A percentile compares a stretch with the other conserved stretches of the same genome.
These are phyloP conservation scores for Chamaecrista fasciculata DNA, from an alignment of 306 rosid species.

Conservation along the genomic window DNA sequence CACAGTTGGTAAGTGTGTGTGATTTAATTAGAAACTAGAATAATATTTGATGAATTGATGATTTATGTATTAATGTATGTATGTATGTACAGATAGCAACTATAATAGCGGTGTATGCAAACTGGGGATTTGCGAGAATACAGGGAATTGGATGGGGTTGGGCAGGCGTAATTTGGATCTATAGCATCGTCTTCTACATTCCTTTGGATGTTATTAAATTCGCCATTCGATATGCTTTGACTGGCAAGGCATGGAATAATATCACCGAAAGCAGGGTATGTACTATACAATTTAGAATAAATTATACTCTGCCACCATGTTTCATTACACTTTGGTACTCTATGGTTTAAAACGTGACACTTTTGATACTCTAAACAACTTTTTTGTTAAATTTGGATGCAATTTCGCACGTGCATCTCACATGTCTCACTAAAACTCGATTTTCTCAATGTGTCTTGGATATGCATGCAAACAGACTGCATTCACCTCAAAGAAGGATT, in stretches of 20 bases:
- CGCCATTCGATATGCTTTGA: conserved; percentile 62
- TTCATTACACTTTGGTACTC: too few relatives aligned
- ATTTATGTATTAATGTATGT: too few relatives aligned
- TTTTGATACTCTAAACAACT: too few relatives aligned
- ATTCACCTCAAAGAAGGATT: conserved; percentile 77
- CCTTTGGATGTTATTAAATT: conserved; percentile 75
- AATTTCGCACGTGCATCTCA: too few relatives aligned
- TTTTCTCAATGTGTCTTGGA: background rate
- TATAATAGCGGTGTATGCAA: conserved; percentile 67
- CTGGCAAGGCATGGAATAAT: conserved; percentile 84
- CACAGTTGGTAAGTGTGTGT: conserved; percentile 64
- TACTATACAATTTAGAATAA: too few relatives aligned
- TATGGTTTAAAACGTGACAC: too few relatives aligned
- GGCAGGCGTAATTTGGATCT: conserved; percentile 89
- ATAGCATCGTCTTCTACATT: conserved; percentile 64
- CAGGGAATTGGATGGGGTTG: conserved; percentile 90
- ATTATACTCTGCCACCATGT: too few relatives aligned
- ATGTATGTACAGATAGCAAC: conserved; percentile 44
- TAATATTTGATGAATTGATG: too few relatives aligned
- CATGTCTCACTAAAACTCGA: too few relatives aligned
- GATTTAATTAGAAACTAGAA: too few relatives aligned
- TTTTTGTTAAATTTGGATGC: too few relatives aligned
- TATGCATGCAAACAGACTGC: conserved; percentile 43
- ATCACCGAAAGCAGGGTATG: conserved; percentile 62
- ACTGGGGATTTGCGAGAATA: conserved; percentile 74